Base-by-base conservation (phyloP, 805 yeast genomes). In the Saccharomyces eubayanus region DNA sequence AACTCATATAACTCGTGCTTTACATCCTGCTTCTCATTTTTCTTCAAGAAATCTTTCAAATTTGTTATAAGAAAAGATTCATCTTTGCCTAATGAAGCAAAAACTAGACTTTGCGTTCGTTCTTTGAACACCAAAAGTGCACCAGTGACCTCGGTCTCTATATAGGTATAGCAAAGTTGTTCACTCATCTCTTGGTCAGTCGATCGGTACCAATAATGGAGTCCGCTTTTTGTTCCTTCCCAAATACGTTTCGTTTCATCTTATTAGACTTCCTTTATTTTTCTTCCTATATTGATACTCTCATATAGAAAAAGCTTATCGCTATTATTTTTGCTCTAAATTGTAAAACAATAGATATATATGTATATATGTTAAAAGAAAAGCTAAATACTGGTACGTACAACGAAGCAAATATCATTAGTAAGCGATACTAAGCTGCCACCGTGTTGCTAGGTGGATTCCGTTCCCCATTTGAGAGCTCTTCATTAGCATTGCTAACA, bases 61-160 rank as follows among this genome's bases (percentile, higher is more conserved):
- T 41, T 51, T 31, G 49, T 47, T 14, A 61, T 31, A 31, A 57
- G 27, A 6, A 24, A 43, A 8, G 56, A 51, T 30, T 55, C 54
- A 51, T 62, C 56, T 11, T 46, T 48, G 2, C 65, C 64, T 24
- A 65, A 41, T 12, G 61, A 51, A 1, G 58, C 59, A 49, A 57
- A 61, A 4, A 63, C 63, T 21, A 64, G 45, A 31, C 49, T 54
- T 5, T 51, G 16, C 14, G 54, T 59, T 6, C 46, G 45, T 6
- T 55, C 49, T 45, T 55, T 56, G 16, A 57, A 47, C 10, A 60
- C 55, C 24, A 62, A 10, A 16, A 63, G 45, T 2, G 59, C 64
- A 21, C 50, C 53, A 5, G 56, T 53, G 12, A 59, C 45, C 6
- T 45, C 46, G 43, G 51, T 50, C 9, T 56, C 57, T 5, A 60